Conservation (phyloP, 345 rosid genomes). For the Brassica carinata region DNA sequence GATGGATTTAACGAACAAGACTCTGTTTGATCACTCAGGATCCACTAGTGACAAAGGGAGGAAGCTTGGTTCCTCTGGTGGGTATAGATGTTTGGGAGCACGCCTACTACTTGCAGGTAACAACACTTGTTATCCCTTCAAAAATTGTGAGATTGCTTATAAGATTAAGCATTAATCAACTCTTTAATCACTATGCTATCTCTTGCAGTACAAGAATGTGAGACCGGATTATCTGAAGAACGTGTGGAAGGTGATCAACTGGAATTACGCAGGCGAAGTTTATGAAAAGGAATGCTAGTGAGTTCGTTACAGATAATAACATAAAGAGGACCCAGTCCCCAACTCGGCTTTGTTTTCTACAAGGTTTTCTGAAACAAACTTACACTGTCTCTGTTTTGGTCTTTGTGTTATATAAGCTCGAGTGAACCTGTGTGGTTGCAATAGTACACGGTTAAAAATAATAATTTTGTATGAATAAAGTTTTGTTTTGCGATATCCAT, state of each 20-base stretch:
- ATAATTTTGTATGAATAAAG: not conserved
- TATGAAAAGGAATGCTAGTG: constrained; percentile 59
- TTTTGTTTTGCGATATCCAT: not conserved
- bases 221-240: constrained; percentile 89
- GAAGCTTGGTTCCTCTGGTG: constrained; percentile 71
- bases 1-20: not conserved
- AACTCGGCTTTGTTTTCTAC: constrained; percentile 8
- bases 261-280: constrained; percentile 77
- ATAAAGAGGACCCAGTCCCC: not conserved
- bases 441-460: not conserved
- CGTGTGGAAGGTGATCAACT: constrained; percentile 91
- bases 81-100: constrained; percentile 99
- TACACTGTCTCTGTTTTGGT: constrained; percentile 14
- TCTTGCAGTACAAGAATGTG: constrained; percentile 82
- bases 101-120: constrained; percentile 96
- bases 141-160: constrained; percentile 1
- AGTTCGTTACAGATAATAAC: constrained; percentile 2
- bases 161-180: not conserved
- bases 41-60: constrained; percentile 81
- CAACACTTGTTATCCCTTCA: not conserved
- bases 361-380: constrained; percentile 25
- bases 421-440: constrained; percentile 14
- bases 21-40: constrained; percentile 55
- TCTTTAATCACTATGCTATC: not conserved
- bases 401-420: constrained; percentile 26